Evolutionary conservation across 176 grass and related monocot genomes (phyloP), one percentile per base, ranked within the genome.

Genomic region (Rhipidocladum racemiflorum): DNA sequence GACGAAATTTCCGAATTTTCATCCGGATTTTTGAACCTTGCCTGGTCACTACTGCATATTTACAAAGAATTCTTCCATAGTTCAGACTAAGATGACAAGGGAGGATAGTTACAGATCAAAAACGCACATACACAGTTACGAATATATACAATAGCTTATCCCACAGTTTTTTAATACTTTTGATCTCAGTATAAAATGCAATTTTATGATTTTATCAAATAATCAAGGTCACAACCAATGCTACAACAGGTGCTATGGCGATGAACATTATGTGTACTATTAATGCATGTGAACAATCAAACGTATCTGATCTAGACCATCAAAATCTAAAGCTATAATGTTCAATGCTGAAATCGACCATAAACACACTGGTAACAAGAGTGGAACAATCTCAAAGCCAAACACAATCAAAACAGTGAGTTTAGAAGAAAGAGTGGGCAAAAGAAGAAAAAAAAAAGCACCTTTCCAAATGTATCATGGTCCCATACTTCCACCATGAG

Each of bases 391-490:
- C 9, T 18, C 42, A 83, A 67, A 74, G 49, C n/a, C 34, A 81
- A 65, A 64, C 9, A 46, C 4, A 46, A 48, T 35, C 2, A 48
- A 85, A 21, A 21, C 49, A 76, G 25, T 17, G 61, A 76, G 3
- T 40, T 54, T 24, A 71, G 68, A 57, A 18, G 18, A 74, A 54
- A 84, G 23, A 49, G 9, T 61, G 46, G 55, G 45, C 7, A 45
- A 32, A 51, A 77, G 51, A 56, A 32, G 12, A 1, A 46, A 8
- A 28, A 28, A 32, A 75, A 61, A n/a, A n/a, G 2, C 18, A 97
- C 95, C 95, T 98, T 98, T 87, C 90, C 90, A 72, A 98, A 98
- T 36, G 95, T 98, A 89, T 98, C 95, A 46, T 98, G 95, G 74
- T 98, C 95, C 85, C 88, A 98, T 66, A 98, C 85, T 90, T 98